These are phyloP conservation scores for Hemerocallis citrina DNA, from an alignment of 106 monocot species.

Conservation along the genomic window DNA sequence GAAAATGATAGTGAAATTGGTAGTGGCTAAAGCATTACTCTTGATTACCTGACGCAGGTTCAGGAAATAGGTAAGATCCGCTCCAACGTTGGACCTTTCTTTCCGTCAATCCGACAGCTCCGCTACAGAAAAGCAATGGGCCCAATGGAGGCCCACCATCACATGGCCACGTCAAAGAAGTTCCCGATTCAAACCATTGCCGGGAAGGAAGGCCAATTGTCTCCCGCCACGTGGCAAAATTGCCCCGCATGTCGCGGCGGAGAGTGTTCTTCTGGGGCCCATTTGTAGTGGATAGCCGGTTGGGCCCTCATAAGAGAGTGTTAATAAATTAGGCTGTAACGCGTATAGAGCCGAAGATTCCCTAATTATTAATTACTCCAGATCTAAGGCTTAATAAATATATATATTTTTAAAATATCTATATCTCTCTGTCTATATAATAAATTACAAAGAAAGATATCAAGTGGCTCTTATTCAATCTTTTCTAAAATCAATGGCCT, in stretches of 20 bases:
- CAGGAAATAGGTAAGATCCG: not conserved
- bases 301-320: too few relatives aligned
- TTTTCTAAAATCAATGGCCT: too few relatives aligned
- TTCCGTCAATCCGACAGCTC: not conserved
- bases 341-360: too few relatives aligned
- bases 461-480: too few relatives aligned
- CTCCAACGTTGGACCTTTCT: not conserved
- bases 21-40: not conserved
- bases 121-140: not conserved
- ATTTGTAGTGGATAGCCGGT: too few relatives aligned
- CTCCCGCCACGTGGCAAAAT: not conserved
- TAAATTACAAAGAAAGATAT: too few relatives aligned
- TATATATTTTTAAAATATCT: too few relatives aligned
- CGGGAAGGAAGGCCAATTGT: not conserved
- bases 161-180: slow-evolving; percentile 17
- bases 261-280: not conserved
- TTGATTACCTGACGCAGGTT: not conserved
- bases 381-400: too few relatives aligned
- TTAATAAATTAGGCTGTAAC: too few relatives aligned
- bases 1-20: too few relatives aligned
- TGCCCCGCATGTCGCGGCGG: not conserved
- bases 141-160: not conserved
- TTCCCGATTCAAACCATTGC: not conserved
- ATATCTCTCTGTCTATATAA: too few relatives aligned
- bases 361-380: too few relatives aligned